These are phyloP conservation scores for Pestalotiopsis fici DNA, from an alignment of 2,329 filamentous ascomycete species.

Conservation along the genomic window DNA sequence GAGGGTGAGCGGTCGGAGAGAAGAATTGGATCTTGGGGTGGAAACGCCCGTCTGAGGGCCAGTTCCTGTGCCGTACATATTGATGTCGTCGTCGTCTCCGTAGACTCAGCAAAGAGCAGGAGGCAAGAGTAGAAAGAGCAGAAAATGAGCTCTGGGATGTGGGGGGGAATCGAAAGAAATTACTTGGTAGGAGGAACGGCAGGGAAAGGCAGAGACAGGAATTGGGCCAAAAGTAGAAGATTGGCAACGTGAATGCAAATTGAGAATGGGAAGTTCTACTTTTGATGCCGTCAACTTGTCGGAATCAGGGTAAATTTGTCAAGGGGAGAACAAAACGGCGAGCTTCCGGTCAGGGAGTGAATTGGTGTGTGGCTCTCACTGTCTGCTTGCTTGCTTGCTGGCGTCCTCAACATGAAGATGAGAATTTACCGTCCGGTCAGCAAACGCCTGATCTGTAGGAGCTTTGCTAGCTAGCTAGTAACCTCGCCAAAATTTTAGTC, in stretches of 20 bases:
- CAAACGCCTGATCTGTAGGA: neutral
- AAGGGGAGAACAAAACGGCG: no score
- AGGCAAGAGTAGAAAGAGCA: slow-evolving; percentile 19
- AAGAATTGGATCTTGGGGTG: slow-evolving; percentile 91
- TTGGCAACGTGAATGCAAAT: neutral
- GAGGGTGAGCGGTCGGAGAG: slow-evolving; percentile 87
- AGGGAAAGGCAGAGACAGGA: slow-evolving; percentile 5
- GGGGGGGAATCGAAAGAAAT: neutral
- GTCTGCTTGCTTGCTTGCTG: neutral
- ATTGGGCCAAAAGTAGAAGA: slow-evolving; percentile 3
- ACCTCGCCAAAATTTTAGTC: slow-evolving; percentile 29
- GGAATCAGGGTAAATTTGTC: neutral
- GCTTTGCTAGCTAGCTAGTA: slow-evolving; percentile 5
- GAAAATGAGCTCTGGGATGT: slow-evolving; percentile 9
- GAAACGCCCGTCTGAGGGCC: slow-evolving; percentile 95
- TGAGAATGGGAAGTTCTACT: slow-evolving; percentile 5
- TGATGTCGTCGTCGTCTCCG: slow-evolving; percentile 26
- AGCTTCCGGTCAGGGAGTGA: neutral
- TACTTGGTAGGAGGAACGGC: slow-evolving; percentile 15
- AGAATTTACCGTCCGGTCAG: neutral
- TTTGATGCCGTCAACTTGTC: neutral
- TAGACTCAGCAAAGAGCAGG: slow-evolving; percentile 42
- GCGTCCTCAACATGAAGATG: slow-evolving; percentile 1
- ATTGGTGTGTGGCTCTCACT: neutral
- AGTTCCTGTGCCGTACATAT: slow-evolving; percentile 82